phyloP scores from a whole-genome alignment of 1,139 yeast genomes.

The Lizanozyma gosingica region DNA sequence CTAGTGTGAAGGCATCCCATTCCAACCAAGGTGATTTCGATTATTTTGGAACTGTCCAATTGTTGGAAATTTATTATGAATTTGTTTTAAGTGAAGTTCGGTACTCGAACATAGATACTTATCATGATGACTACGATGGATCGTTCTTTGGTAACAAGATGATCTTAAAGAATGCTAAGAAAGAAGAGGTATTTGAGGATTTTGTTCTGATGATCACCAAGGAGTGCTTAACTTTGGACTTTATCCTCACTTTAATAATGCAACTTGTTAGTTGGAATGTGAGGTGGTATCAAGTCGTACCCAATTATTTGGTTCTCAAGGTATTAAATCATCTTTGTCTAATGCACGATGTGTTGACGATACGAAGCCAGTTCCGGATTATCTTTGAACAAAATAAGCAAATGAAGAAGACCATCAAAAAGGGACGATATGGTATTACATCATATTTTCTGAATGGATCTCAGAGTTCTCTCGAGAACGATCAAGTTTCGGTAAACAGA shows the following conservation, averaged over 20 bases:
- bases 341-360: constrained; percentile 23
- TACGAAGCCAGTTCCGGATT: constrained; percentile 24
- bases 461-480: background rate
- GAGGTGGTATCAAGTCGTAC: constrained; percentile 35
- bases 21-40: constrained; percentile 28
- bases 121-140: constrained; percentile 21
- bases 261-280: constrained; percentile 30
- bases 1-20: constrained; percentile 26
- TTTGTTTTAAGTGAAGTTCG: constrained; percentile 27
- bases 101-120: constrained; percentile 23
- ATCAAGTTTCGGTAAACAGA: background rate
- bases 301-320: constrained; percentile 22
- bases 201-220: constrained; percentile 19
- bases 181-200: constrained; percentile 13
- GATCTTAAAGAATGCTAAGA: constrained; percentile 16
- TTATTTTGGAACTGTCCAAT: constrained; percentile 29
- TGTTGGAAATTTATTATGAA: constrained; percentile 33
- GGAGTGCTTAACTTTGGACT: constrained; percentile 27
- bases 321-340: constrained; percentile 21
- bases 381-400: constrained; percentile 27
- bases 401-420: constrained; percentile 8
- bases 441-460: background rate
- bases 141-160: constrained; percentile 25
- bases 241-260: constrained; percentile 24
- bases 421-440: constrained; percentile 2